Evolutionary conservation across 225 moss, liverwort and hornwort species (phyloP).

Genomic region (Bryoerythrophyllum caledonicum): DNA sequence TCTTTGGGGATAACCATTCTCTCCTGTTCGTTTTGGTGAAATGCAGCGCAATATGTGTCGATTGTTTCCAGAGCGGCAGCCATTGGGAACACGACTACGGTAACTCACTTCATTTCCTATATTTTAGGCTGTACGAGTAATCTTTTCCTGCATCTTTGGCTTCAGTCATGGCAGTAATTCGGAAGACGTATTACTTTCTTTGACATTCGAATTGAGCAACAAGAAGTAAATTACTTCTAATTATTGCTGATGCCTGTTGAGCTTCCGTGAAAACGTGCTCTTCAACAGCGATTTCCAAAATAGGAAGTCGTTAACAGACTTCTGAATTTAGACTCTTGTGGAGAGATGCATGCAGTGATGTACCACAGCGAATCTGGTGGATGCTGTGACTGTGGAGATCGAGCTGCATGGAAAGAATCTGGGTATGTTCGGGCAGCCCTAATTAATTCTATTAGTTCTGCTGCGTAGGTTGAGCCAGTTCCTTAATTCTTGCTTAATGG

Average conservation of each 20-base stretch:
- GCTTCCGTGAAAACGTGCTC: background rate
- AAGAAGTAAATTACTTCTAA: background rate
- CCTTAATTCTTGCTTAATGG: background rate
- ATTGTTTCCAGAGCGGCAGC: constrained; percentile 82
- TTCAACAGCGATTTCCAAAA: constrained; percentile 1
- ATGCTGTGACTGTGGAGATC: constrained; percentile 68
- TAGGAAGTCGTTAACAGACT: background rate
- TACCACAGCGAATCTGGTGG: constrained; percentile 75
- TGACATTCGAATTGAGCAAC: constrained; percentile 14
- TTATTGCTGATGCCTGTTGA: background rate
- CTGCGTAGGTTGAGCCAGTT: constrained; percentile 6
- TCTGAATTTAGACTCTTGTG: constrained; percentile 9
- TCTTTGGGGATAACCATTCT: constrained; percentile 2
- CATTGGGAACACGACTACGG: constrained; percentile 92
- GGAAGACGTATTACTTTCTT: background rate
- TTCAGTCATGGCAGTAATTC: constrained; percentile 1
- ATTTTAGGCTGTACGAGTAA: background rate
- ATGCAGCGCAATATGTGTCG: constrained; percentile 94
- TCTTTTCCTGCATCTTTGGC: background rate
- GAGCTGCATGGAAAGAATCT: constrained; percentile 79
- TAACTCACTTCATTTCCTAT: constrained; percentile 31
- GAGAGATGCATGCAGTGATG: constrained; percentile 71
- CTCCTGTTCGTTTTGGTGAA: constrained; percentile 22
- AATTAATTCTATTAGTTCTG: background rate
- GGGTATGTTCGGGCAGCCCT: constrained; percentile 50